Conservation (phyloP, 2,329 filamentous ascomycete species). For the Ophiostoma populinum region DNA sequence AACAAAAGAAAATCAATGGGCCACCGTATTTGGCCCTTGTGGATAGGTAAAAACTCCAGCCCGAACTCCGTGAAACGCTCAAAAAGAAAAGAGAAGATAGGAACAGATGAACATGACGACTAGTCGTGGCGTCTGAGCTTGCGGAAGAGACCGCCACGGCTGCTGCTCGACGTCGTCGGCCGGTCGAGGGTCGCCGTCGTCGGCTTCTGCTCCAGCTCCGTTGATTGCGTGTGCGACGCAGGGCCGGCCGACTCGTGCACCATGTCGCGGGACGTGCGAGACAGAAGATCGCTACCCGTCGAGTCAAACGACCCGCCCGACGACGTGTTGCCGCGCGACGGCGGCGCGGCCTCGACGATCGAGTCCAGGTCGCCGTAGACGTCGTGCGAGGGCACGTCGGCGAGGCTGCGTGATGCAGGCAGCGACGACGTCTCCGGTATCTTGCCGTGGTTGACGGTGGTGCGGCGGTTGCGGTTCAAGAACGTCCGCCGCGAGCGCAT, state of each 20-base stretch:
- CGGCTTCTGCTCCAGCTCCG: no score
- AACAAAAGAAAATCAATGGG: not conserved
- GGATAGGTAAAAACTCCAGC: not conserved
- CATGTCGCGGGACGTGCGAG: no score
- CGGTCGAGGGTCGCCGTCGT: not conserved
- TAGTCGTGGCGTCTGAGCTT: constrained; percentile 7
- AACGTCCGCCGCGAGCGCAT: constrained; percentile 29
- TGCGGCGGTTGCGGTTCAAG: constrained; percentile 26
- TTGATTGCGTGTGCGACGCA: no score
- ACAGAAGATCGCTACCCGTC: not conserved
- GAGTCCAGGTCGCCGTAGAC: constrained; percentile 9
- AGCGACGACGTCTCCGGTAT: constrained; percentile 5
- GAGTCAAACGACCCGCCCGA: constrained; percentile 3
- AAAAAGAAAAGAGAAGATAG: constrained; percentile 1
- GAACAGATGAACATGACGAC: not conserved
- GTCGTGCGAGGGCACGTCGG: constrained; percentile 8
- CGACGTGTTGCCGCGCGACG: constrained; percentile 4
- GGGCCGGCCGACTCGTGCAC: no score
- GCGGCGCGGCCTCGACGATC: constrained; percentile 1
- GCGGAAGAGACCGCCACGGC: constrained; percentile 7
- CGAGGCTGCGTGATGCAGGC: not conserved
- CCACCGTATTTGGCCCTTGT: not conserved
- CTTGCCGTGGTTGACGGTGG: constrained; percentile 28
- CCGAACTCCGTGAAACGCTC: not conserved
- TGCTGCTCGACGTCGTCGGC: not conserved